These are phyloP conservation scores for Fusarium sp. DNA, from an alignment of 2,329 filamentous ascomycete species.

Conservation along the genomic window DNA sequence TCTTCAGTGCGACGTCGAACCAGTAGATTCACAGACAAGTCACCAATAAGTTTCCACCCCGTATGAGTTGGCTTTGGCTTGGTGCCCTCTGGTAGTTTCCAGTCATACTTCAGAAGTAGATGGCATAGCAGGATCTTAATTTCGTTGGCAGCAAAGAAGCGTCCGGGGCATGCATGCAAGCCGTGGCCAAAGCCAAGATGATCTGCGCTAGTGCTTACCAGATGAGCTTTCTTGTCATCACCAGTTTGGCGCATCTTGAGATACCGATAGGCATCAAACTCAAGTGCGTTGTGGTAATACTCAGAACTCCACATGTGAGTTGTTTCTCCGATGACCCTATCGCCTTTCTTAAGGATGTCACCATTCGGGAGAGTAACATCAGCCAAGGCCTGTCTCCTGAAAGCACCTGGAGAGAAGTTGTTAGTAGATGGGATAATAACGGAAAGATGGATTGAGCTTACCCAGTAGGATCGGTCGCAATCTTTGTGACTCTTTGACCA, in stretches of 20 bases:
- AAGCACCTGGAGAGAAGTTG: fast-evolving
- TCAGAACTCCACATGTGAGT: background rate
- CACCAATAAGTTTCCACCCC: fast-evolving
- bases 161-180: constrained; percentile 64
- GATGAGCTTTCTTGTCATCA: constrained; percentile 48
- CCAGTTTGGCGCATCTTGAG: constrained; percentile 55
- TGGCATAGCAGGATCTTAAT: constrained; percentile 65
- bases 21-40: background rate
- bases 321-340: background rate
- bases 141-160: constrained; percentile 66
- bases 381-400: background rate
- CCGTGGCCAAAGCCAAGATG: constrained; percentile 67
- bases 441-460: background rate
- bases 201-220: constrained; percentile 63
- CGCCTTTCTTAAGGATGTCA: constrained; percentile 3
- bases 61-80: fast-evolving
- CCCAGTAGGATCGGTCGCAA: constrained; percentile 56
- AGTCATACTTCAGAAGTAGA: constrained; percentile 63
- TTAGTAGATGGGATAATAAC: background rate
- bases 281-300: constrained; percentile 12
- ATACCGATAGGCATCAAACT: constrained; percentile 62
- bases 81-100: constrained; percentile 4
- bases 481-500: constrained; percentile 64
- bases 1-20: background rate
- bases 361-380: constrained; percentile 1